These are phyloP conservation scores for Ganoderma lingzhi DNA, from an alignment of 1,284 basidiomycete genomes.

Conservation along the genomic window DNA sequence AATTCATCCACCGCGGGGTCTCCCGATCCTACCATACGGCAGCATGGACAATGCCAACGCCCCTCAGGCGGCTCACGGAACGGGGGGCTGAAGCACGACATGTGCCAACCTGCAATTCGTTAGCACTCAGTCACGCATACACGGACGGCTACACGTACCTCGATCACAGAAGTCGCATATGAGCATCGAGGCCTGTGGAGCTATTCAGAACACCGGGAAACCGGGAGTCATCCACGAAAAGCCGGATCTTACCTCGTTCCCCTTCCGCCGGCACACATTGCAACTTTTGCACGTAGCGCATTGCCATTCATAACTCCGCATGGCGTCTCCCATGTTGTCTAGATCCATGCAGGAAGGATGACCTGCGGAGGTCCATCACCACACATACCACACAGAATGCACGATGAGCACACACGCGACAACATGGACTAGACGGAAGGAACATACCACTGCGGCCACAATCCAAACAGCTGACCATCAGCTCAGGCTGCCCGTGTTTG, in stretches of 20 bases:
- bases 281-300: conserved; percentile 96
- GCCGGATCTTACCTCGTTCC: conserved; percentile 81
- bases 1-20: conserved; percentile 13
- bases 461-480: conserved; percentile 74
- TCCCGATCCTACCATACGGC: conserved; percentile 47
- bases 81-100: conserved; percentile 85
- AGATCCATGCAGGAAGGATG: conserved; percentile 84
- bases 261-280: conserved; percentile 87
- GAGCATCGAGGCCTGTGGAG: conserved; percentile 76
- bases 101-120: conserved; percentile 80
- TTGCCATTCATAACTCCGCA: conserved; percentile 83
- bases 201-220: conserved; percentile 22
- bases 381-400: conserved; percentile 15
- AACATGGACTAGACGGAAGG: conserved; percentile 10
- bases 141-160: conserved; percentile 52
- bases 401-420: conserved; percentile 20
- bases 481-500: conserved; percentile 60
- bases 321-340: conserved; percentile 56
- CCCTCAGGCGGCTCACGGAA: conserved; percentile 77
- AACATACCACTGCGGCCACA: conserved; percentile 69
- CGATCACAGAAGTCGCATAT: conserved; percentile 97
- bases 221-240: conserved; percentile 12
- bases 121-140: conserved; percentile 34
- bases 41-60: conserved; percentile 77
- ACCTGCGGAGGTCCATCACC: conserved; percentile 49